phyloP scores from a whole-genome alignment of 1,284 basidiomycete species.

The Ganoderma boninense region DNA sequence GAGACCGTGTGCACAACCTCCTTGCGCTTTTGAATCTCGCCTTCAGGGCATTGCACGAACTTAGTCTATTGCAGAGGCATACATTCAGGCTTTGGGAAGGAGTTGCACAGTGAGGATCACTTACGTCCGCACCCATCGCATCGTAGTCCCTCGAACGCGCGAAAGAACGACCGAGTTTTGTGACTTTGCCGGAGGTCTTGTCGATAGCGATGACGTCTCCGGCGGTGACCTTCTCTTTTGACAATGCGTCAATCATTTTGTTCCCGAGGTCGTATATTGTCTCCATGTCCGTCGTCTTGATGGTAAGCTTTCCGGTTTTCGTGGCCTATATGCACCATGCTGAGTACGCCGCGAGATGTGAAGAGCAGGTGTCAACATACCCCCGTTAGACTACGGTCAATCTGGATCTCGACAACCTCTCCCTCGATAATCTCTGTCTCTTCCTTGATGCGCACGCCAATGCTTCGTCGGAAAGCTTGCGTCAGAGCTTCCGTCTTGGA shows the following conservation, averaged over 20 bases:
- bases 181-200: slow-evolving; percentile 97
- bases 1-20: slow-evolving; percentile 98
- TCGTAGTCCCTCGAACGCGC: slow-evolving; percentile 97
- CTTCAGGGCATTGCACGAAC: slow-evolving; percentile 98
- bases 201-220: slow-evolving; percentile 98
- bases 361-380: slow-evolving; percentile 56
- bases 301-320: slow-evolving; percentile 97
- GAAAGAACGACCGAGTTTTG: slow-evolving; percentile 96
- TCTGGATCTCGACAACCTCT: slow-evolving; percentile 98
- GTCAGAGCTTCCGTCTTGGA: slow-evolving; percentile 98
- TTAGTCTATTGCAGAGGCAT: slow-evolving; percentile 72
- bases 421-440: slow-evolving; percentile 98
- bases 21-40: slow-evolving; percentile 96
- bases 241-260: slow-evolving; percentile 98
- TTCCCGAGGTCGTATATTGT: slow-evolving; percentile 98
- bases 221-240: slow-evolving; percentile 96
- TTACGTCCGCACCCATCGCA: slow-evolving; percentile 96
- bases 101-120: slow-evolving; percentile 42
- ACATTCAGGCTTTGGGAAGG: neutral
- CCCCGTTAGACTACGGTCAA: slow-evolving; percentile 96
- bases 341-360: neutral
- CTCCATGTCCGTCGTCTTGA: slow-evolving; percentile 99
- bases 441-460: slow-evolving; percentile 97
- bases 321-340: slow-evolving; percentile 71
- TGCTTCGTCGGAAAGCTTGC: slow-evolving; percentile 94